Base-by-base conservation (phyloP, 2,329 filamentous ascomycete species). In the Torrubiellomyces zombiae region DNA sequence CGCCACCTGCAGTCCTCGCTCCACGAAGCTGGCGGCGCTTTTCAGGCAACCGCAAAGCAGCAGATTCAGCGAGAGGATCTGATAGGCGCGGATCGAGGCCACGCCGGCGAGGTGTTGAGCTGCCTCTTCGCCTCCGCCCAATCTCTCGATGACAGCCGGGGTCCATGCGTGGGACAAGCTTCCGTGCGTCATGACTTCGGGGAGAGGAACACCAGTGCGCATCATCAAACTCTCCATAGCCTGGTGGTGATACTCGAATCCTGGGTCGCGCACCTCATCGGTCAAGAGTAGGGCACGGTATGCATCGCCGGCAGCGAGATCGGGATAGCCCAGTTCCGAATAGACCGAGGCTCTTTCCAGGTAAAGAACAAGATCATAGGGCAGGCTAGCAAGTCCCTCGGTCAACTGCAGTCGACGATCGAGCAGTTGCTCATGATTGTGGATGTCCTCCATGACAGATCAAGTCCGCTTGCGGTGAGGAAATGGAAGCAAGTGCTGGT, bases 211-310 rank as follows among this genome's bases (percentile, higher is more conserved):
- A 13, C 42, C 40, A 6, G 39, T 28, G 20, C 45, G 38, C 35
- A 40, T 47, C 27, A 37, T 37, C 23, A 75, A 48, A 7, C 63
- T 56, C 25, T 67, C 63, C 6, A 60, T 36, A 7, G 75, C 73
- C 37, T 67, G 55, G 10, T 82, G 71, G 43, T 89, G 75, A 40
- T 83, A 91, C 48, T 94, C 82, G 37, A 79, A 85, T 19, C 69
- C 67, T 32, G 86, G 78, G 28, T 89, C 75, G 34, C 63, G 51
- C 18, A 82, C 65, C 36, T 89, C 81, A 43, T 95, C 86, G 10
- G 78, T 67, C 23, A 98, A 57, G 4, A 93, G 66, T n/a, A 95
- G 62, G 1, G 85, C 83, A 28, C 78, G 75, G 47, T 95, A 95
- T 5, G 82, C 81, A 56, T 94, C 85, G 17, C 82, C 81, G 8